These are phyloP conservation scores for Daldinia concentrica DNA, from an alignment of 495 filamentous ascomycete genomes.

Conservation along the genomic window DNA sequence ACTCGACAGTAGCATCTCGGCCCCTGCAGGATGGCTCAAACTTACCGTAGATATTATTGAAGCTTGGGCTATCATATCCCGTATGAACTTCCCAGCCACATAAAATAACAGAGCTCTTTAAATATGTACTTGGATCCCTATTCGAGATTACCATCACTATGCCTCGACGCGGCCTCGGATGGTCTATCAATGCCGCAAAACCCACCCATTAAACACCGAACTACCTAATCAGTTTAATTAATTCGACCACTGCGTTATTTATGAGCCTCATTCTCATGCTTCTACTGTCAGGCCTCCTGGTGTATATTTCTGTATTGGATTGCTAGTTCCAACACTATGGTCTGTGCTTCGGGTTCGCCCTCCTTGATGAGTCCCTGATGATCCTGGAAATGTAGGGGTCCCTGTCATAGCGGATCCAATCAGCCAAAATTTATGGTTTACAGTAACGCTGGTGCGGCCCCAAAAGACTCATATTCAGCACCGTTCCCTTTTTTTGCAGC, in stretches of 20 bases:
- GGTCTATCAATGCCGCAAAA: slow-evolving; percentile 10
- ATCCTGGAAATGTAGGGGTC: slow-evolving; percentile 25
- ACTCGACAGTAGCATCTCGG: slow-evolving; percentile 20
- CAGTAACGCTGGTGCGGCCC: slow-evolving; percentile 30
- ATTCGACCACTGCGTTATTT: slow-evolving; percentile 18
- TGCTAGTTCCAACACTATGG: slow-evolving; percentile 19
- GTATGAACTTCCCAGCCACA: slow-evolving; percentile 27
- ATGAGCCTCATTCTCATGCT: slow-evolving; percentile 22
- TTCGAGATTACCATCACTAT: not conserved
- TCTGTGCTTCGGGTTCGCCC: slow-evolving; percentile 27
- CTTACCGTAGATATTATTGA: slow-evolving; percentile 17
- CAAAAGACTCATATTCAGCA: slow-evolving; percentile 30
- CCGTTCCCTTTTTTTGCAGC: slow-evolving; percentile 31
- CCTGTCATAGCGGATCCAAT: slow-evolving; percentile 38
- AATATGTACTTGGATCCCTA: slow-evolving; percentile 2
- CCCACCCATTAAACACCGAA: slow-evolving; percentile 3
- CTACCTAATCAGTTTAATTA: slow-evolving; percentile 14
- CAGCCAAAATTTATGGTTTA: slow-evolving; percentile 29
- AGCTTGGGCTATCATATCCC: slow-evolving; percentile 17
- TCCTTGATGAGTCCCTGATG: slow-evolving; percentile 17
- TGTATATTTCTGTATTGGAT: slow-evolving; percentile 19
- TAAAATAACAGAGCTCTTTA: not conserved
- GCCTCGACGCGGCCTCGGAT: slow-evolving; percentile 13
- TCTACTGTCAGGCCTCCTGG: slow-evolving; percentile 9
- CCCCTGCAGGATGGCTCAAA: slow-evolving; percentile 27